phyloP scores from a whole-genome alignment of 345 rosid genomes.

The Raphanus sativus region DNA sequence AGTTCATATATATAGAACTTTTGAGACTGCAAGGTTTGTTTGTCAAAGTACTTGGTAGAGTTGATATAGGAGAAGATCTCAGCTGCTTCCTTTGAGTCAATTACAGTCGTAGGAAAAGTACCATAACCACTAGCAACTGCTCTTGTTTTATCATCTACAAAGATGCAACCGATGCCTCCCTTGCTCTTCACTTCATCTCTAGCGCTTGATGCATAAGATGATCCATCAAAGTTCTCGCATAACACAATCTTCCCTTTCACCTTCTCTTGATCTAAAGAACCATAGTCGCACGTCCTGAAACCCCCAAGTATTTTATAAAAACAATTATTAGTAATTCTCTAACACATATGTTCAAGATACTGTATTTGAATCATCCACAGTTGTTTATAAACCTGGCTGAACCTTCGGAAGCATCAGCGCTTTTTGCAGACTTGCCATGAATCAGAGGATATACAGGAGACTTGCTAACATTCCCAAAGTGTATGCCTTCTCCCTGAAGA shows the following conservation, averaged over 20 bases:
- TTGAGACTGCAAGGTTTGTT: no score
- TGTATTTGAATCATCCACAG: neutral
- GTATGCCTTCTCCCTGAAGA: conserved; percentile 73
- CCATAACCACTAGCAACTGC: conserved; percentile 47
- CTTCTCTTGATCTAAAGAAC: conserved; percentile 45
- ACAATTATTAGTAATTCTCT: neutral
- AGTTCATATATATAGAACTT: no score
- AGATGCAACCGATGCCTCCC: conserved; percentile 61
- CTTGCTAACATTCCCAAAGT: conserved; percentile 51
- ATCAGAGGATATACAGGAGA: conserved; percentile 59
- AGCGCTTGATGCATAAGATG: conserved; percentile 24
- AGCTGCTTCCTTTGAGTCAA: conserved; percentile 55
- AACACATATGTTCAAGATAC: neutral
- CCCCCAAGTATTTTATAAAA: neutral
- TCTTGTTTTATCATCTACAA: conserved; percentile 49
- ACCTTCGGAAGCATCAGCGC: conserved; percentile 35
- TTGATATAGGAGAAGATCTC: conserved; percentile 59
- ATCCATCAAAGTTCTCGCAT: conserved; percentile 46
- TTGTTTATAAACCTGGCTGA: conserved; percentile 50
- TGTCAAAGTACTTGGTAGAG: conserved; percentile 53
- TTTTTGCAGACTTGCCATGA: conserved; percentile 58
- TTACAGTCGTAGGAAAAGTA: conserved; percentile 49
- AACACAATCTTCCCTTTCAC: conserved; percentile 71
- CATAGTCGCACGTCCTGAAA: conserved; percentile 52
- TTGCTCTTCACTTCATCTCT: conserved; percentile 44